These are phyloP conservation scores for Chytriomyces sp. DNA, from an alignment of 192 early-diverging fungal species.

Conservation along the genomic window DNA sequence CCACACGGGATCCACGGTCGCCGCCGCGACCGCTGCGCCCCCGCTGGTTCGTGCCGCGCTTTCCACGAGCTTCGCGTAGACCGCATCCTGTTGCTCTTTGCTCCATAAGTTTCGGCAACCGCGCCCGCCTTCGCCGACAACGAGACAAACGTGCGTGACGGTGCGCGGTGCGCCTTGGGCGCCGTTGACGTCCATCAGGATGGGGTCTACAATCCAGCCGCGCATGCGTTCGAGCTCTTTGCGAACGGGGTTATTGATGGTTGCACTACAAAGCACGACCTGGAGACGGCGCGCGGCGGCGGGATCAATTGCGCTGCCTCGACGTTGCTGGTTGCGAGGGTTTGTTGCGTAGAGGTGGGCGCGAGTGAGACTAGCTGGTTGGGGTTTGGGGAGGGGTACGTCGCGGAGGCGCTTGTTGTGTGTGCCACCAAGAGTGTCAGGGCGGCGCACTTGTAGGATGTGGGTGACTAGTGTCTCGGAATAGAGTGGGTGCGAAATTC, in stretches of 20 bases:
- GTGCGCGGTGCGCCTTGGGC: conserved; percentile 28
- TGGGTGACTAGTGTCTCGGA: conserved; percentile 39
- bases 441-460: conserved; percentile 32
- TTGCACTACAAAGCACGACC: conserved; percentile 68
- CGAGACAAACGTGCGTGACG: conserved; percentile 33
- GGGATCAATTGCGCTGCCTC: not conserved
- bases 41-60: not conserved
- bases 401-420: not conserved
- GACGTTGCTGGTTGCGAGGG: not conserved
- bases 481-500: conserved; percentile 39
- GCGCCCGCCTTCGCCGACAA: conserved; percentile 31
- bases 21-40: not conserved
- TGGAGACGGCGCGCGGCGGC: conserved; percentile 42
- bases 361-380: not conserved
- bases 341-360: not conserved
- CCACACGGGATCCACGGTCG: conserved; percentile 13
- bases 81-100: conserved; percentile 3
- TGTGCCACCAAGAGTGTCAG: conserved; percentile 14
- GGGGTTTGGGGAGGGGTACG: not conserved
- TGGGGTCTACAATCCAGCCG: conserved; percentile 55
- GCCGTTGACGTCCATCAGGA: conserved; percentile 61
- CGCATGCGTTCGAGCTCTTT: conserved; percentile 49
- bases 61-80: not conserved
- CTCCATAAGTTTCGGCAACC: conserved; percentile 9
- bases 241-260: conserved; percentile 67